These are phyloP conservation scores for Kodamaea arcana DNA, from an alignment of 1,139 yeast genomes.

Conservation along the genomic window DNA sequence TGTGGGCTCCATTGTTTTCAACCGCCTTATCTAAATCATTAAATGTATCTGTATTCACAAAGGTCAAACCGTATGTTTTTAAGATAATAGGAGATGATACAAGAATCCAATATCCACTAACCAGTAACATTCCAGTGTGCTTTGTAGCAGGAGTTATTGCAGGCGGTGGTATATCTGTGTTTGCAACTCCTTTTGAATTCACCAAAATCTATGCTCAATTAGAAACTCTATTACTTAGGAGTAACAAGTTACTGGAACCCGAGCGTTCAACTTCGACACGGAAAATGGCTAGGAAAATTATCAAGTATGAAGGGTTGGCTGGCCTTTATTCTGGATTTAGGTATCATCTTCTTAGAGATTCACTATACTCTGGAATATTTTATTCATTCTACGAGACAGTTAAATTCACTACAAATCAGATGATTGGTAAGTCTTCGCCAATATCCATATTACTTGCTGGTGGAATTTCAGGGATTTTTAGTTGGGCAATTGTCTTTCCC, in stretches of 20 bases:
- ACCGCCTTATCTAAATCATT: conserved; percentile 64
- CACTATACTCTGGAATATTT: conserved; percentile 70
- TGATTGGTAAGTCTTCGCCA: conserved; percentile 29
- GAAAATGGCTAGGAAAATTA: conserved; percentile 47
- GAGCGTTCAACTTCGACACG: conserved; percentile 18
- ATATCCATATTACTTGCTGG: conserved; percentile 56
- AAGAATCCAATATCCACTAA: conserved; percentile 30
- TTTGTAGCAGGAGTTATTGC: conserved; percentile 62
- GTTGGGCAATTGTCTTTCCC: conserved; percentile 76
- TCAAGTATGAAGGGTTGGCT: conserved; percentile 51
- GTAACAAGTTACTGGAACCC: neutral
- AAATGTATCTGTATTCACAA: conserved; percentile 64
- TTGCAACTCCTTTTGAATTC: conserved; percentile 84
- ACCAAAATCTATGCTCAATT: conserved; percentile 80
- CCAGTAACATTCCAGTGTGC: conserved; percentile 62
- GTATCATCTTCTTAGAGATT: conserved; percentile 65
- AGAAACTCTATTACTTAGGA: conserved; percentile 36
- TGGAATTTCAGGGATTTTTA: conserved; percentile 67
- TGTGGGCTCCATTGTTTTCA: conserved; percentile 65
- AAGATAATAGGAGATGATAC: conserved; percentile 18
- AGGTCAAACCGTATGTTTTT: conserved; percentile 49
- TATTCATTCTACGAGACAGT: conserved; percentile 72
- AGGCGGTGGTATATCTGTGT: conserved; percentile 60
- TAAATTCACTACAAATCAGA: conserved; percentile 42
- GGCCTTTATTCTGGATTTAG: conserved; percentile 73